Evolutionary conservation across 805 yeast genomes (phyloP), one percentile per base, ranked within the genome.

Genomic region (Lipomyces starkeyi): DNA sequence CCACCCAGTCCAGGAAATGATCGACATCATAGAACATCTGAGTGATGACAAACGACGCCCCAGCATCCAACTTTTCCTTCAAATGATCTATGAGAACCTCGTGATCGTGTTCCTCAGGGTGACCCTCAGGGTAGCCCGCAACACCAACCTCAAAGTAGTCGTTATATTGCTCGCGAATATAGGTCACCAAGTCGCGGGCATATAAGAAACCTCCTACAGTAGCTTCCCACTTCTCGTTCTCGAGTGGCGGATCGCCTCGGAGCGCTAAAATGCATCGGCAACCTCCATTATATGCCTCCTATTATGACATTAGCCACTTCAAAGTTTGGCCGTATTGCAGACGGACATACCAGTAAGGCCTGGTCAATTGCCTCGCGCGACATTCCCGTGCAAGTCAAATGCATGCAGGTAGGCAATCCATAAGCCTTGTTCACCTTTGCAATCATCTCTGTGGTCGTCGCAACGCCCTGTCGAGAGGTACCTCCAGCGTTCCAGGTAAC

Each of bases 401-500:
- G 99, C 97, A 95, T 93, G 78, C 98, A 95, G 0, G 98, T 94
- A 76, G 94, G 98, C 69, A 94, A 82, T 8, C 98, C 98, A 64
- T 93, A 82, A 2, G 92, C 93, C 2, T 93, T 88, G 74, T 93
- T 97, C 0, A 98, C 87, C 2, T 97, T 92, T 73, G 92, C 86
- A 4, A 95, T 96, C 86, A 95, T 89, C 73, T 95, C 98, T 47
- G 93, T 90, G 29, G 99, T 93, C 71, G 93, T 81, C 56, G 87
- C 87, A 14, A 96, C 88, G 61, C 90, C 80, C 35, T 71, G 65
- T n/a, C 65, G 72, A 22, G 66, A 32, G 59, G 96, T 84, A 5
- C 98, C 98, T 54, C 99, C 99, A 2, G 99, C 99, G 76, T 94
- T 94, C 99, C 99, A 95, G 0, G 99, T 95, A 71, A 95, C 91